Evolutionary conservation across 768 basidiomycete genomes (phyloP), one percentile per base, ranked within the genome.

Genomic region (Pholiota microspora): DNA sequence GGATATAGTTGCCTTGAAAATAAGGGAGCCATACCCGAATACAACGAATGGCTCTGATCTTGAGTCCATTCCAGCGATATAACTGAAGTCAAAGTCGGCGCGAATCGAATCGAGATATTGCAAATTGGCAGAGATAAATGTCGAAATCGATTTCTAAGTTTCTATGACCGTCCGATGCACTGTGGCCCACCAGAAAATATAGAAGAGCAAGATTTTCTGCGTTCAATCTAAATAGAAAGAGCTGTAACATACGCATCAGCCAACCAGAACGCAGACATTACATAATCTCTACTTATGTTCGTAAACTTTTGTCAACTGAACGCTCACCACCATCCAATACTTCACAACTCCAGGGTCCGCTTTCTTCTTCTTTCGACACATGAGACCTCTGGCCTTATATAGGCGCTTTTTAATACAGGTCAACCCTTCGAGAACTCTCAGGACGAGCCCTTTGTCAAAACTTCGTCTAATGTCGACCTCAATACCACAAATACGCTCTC

Each of bases 21-120:
- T 94, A 35, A 97, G 78, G 5, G 92, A 94, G 9, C 94, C 94
- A 61, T 97, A 97, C 27, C 93, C 93, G 61, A 96, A 97, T 10
- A 96, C 89, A 49, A 90, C 76, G 66, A 86, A 94, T 2, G 75
- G 70, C n/a, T 7, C 3, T 42, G 35, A 7, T 28, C 44, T 35
- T 12, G 48, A 55, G 5, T 28, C 48, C 48, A 55, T 49, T 35
- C n/a, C n/a, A n/a, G n/a, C n/a, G n/a, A n/a, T n/a, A n/a, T n/a
- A n/a, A n/a, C n/a, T n/a, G n/a, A n/a, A n/a, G n/a, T n/a, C n/a
- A n/a, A n/a, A n/a, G n/a, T n/a, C n/a, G n/a, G n/a, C n/a, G n/a
- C n/a, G n/a, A n/a, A n/a, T n/a, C n/a, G n/a, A 27, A 10, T 38
- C 38, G 6, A 24, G 16, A 29, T n/a, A n/a, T n/a, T n/a, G n/a